phyloP scores from a whole-genome alignment of 768 basidiomycete genomes.

The Auricularia heimuer region DNA sequence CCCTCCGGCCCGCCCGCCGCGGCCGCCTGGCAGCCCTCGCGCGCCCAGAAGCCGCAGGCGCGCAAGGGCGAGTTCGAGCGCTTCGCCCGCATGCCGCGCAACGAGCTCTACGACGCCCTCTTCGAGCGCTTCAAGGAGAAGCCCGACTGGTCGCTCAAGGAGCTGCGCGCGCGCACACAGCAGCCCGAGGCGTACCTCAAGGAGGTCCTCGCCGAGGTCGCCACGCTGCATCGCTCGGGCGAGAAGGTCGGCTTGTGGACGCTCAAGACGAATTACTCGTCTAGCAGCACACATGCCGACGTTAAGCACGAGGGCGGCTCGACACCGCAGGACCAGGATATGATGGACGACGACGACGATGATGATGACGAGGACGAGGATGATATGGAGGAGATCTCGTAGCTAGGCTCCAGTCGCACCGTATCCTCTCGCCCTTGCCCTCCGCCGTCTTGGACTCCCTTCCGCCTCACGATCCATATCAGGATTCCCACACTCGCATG shows the following conservation, averaged over 20 bases:
- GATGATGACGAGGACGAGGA: conserved; percentile 42
- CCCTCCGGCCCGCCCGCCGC: not conserved
- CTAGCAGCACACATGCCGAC: conserved; percentile 14
- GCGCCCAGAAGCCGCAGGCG: conserved; percentile 30
- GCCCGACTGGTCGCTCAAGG: conserved; percentile 73
- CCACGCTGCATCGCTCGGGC: conserved; percentile 65
- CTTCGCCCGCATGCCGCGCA: conserved; percentile 84
- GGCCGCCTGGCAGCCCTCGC: not conserved
- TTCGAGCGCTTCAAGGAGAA: conserved; percentile 69
- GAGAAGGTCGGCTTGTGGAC: conserved; percentile 77
- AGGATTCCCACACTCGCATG: no score
- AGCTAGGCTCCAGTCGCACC: conserved; percentile 13
- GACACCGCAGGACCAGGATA: conserved; percentile 37
- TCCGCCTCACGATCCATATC: no score
- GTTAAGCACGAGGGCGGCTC: conserved; percentile 21
- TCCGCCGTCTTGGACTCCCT: no score
- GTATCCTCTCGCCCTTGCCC: no score
- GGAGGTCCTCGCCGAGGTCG: conserved; percentile 70
- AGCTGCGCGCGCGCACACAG: conserved; percentile 67
- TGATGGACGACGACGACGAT: conserved; percentile 24
- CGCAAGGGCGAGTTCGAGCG: conserved; percentile 71
- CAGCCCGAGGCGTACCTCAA: conserved; percentile 85
- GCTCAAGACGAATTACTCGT: conserved; percentile 44
- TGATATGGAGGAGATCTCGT: conserved; percentile 46
- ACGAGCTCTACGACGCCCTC: conserved; percentile 77